Evolutionary conservation across 2,329 filamentous ascomycete species (phyloP).

Genomic region (Fusarium napiforme): DNA sequence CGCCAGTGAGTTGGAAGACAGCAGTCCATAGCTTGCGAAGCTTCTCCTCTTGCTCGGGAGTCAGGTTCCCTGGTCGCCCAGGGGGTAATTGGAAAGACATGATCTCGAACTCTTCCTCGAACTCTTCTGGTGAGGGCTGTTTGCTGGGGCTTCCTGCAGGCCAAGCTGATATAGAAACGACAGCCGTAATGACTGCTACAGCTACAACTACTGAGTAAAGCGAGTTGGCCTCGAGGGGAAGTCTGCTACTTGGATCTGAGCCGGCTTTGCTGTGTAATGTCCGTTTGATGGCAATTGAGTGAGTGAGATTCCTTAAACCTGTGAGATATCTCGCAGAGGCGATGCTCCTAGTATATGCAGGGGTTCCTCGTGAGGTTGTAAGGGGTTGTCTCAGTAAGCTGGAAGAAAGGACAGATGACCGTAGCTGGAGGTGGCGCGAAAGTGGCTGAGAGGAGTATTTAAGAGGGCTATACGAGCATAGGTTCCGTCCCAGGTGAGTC

Average conservation of each 20-base stretch:
- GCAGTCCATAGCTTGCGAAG: slow-evolving; percentile 86
- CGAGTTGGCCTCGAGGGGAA: slow-evolving; percentile 32
- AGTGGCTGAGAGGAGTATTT: slow-evolving; percentile 7
- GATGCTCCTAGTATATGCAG: slow-evolving; percentile 19
- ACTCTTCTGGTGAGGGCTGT: neutral
- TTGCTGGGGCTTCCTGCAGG: slow-evolving; percentile 4
- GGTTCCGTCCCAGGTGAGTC: slow-evolving; percentile 28
- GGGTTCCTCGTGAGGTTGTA: slow-evolving; percentile 22
- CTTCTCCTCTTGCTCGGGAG: slow-evolving; percentile 88
- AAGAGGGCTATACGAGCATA: slow-evolving; percentile 26
- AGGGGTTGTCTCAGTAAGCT: slow-evolving; percentile 25
- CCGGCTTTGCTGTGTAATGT: slow-evolving; percentile 11
- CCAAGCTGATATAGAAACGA: slow-evolving; percentile 34
- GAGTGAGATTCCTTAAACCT: neutral
- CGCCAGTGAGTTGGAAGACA: slow-evolving; percentile 79
- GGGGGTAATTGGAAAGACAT: slow-evolving; percentile 63
- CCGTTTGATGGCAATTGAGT: neutral
- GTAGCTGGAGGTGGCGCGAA: slow-evolving; percentile 19
- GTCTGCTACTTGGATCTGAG: neutral
- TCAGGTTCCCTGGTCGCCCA: slow-evolving; percentile 87
- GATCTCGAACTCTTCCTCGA: slow-evolving; percentile 33
- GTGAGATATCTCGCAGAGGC: slow-evolving; percentile 8
- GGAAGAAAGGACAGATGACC: slow-evolving; percentile 24
- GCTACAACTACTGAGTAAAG: slow-evolving; percentile 28
- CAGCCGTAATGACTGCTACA: slow-evolving; percentile 16